A percentile compares a stretch with the other conserved stretches of the same genome.
phyloP scores from a whole-genome alignment of 116 monocot genomes.

The Zostera marina region DNA sequence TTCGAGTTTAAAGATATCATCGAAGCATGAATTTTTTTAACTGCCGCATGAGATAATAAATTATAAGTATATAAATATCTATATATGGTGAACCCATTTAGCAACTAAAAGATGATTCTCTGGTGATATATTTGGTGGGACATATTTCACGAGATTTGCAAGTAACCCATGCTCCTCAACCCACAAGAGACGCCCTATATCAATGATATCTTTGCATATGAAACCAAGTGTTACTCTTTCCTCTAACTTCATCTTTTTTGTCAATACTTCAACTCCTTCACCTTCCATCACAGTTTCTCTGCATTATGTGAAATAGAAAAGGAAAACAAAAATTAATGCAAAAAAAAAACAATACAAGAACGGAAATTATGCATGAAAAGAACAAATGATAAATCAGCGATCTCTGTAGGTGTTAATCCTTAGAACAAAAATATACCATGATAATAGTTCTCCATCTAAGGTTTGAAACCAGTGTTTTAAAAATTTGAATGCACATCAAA shows the following conservation, averaged over 20 bases:
- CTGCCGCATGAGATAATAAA: no score
- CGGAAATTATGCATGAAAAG: no score
- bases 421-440: no score
- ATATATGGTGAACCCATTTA: neutral
- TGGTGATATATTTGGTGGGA: conserved; percentile 48
- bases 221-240: conserved; percentile 54
- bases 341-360: neutral
- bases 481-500: neutral
- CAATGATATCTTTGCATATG: conserved; percentile 86
- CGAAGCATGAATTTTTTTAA: no score
- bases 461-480: no score
- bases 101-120: conserved; percentile 77
- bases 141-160: conserved; percentile 54
- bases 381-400: no score
- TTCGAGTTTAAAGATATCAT: no score
- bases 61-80: no score
- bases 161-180: conserved; percentile 37
- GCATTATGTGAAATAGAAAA: neutral
- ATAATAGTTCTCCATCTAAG: no score
- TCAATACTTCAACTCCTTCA: conserved; percentile 31
- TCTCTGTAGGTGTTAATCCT: no score
- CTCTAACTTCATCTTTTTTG: conserved; percentile 29
- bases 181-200: conserved; percentile 56
- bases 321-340: neutral
- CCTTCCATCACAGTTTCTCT: neutral